phyloP scores from a whole-genome alignment of 768 basidiomycete genomes.

The Collybia nuda region DNA sequence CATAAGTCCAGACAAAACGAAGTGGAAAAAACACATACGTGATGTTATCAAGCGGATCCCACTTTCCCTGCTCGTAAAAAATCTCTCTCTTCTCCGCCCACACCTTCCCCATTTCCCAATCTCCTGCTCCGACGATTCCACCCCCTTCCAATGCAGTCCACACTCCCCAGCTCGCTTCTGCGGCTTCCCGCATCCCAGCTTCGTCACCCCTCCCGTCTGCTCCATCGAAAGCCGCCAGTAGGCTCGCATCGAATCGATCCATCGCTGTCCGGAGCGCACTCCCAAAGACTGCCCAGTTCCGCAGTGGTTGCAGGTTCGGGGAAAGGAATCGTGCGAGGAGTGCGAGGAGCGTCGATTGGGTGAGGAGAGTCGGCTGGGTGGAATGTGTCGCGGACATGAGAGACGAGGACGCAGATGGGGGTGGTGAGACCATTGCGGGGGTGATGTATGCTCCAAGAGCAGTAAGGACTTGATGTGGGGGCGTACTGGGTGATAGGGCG shows the following conservation, averaged over 20 bases:
- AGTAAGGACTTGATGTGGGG: conserved; percentile 69
- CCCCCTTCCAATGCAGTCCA: conserved; percentile 40
- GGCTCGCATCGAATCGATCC: conserved; percentile 85
- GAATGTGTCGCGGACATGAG: conserved; percentile 4
- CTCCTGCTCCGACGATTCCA: conserved; percentile 26
- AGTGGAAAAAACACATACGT: too few relatives aligned
- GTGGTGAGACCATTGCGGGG: background rate
- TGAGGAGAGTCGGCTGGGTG: conserved; percentile 38
- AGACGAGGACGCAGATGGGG: background rate
- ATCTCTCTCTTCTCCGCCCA: conserved; percentile 97
- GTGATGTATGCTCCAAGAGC: conserved; percentile 47
- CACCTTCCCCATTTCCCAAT: conserved; percentile 93
- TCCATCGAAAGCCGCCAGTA: conserved; percentile 85
- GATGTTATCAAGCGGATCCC: conserved; percentile 83
- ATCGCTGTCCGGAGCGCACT: conserved; percentile 72
- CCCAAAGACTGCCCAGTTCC: conserved; percentile 60
- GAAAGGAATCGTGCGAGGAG: conserved; percentile 79
- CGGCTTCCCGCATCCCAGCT: conserved; percentile 74
- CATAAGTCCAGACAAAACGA: background rate
- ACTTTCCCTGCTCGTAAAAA: conserved; percentile 82
- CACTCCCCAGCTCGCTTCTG: conserved; percentile 85
- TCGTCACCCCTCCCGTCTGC: conserved; percentile 79
- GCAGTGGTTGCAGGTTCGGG: conserved; percentile 65
- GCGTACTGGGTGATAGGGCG: conserved; percentile 44
- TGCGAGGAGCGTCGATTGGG: conserved; percentile 67